These are phyloP conservation scores for Penicillium sp. DNA, from an alignment of 2,329 filamentous ascomycete genomes.

Conservation along the genomic window DNA sequence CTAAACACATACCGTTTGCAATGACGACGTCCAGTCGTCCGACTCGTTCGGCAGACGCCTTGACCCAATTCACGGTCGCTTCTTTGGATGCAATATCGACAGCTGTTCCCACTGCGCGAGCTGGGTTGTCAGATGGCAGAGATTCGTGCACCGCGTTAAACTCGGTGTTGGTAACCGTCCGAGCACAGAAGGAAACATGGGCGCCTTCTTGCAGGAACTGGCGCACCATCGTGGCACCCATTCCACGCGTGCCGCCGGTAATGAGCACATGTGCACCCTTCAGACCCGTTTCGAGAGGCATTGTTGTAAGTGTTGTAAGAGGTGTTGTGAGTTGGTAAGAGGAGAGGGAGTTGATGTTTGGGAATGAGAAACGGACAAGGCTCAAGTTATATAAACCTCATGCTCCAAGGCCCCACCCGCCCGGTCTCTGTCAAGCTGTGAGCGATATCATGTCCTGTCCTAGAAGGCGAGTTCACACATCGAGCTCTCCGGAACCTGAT, in stretches of 20 bases:
- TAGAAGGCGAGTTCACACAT: too few relatives aligned
- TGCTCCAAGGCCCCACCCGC: too few relatives aligned
- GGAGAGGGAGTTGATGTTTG: too few relatives aligned
- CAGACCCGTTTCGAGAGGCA: conserved; percentile 11
- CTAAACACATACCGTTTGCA: conserved; percentile 19
- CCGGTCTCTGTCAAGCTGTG: too few relatives aligned
- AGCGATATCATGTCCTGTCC: too few relatives aligned
- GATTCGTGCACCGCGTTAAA: conserved; percentile 11
- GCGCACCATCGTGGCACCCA: conserved; percentile 26
- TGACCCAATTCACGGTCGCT: conserved; percentile 17
- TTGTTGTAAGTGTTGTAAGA: too few relatives aligned
- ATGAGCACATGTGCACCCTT: conserved; percentile 13
- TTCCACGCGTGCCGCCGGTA: conserved; percentile 25
- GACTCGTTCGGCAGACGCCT: conserved; percentile 7
- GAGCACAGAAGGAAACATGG: conserved; percentile 24
- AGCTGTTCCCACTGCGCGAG: conserved; percentile 14
- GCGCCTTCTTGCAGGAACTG: conserved; percentile 23
- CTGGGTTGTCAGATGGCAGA: conserved; percentile 6
- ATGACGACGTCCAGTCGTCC: conserved; percentile 20
- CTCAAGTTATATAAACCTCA: too few relatives aligned
- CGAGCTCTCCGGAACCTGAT: too few relatives aligned
- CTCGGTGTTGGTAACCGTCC: conserved; percentile 16
- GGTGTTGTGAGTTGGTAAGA: too few relatives aligned
- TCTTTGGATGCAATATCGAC: conserved; percentile 16
- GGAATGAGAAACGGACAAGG: too few relatives aligned